Evolutionary conservation across 148 eudicot genomes (phyloP), one percentile per base, ranked within the genome.

Genomic region (Rhododendron henanense): DNA sequence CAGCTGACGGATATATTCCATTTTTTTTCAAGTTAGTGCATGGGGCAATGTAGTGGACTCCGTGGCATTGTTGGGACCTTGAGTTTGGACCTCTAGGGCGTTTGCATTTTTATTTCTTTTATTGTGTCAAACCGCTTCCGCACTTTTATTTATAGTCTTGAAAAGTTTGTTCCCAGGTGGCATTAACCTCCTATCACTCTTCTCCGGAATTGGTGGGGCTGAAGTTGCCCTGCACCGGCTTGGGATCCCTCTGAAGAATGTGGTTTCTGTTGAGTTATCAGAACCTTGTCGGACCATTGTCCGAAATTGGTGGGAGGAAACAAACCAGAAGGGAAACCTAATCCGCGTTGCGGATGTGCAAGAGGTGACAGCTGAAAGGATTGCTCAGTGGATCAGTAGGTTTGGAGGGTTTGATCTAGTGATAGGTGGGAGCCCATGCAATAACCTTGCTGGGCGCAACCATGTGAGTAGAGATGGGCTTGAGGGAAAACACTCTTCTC

Each of bases 171-270:
- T 65, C 39, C 93, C 89, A 0, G 10, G 37, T 8, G 91, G 93
- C 21, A 91, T 91, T n/a, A 91, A 84, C 37, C 84, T 91, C 14
- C 86, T 88, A 3, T 91, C 93, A 6, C 90, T 91, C 10, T 91
- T 91, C 87, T 90, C 93, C 10, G 93, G 91, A 10, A 91, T 91
- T 47, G 93, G 93, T 10, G 91, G 93, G 10, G 93, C 92, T 16
- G 92, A 91, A 33, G 85, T 91, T 18, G 91, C 93, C 15, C 86
- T 91, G 6, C 81, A 90, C 84, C 55, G 81, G 44, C 86, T 91
- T n/a, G 92, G 92, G 4, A 85, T 91, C 47, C 87, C 86, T 9
- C 51, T 91, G 86, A 90, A 88, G 33, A 87, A 83, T 23, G 92
- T 91, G 5, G 92, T 90, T 10, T 91, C 90, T 0, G 87, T 90